Evolutionary conservation across 441 rosid species (phyloP), one percentile per base, ranked within the genome.

Genomic region (Viola pubescens): DNA sequence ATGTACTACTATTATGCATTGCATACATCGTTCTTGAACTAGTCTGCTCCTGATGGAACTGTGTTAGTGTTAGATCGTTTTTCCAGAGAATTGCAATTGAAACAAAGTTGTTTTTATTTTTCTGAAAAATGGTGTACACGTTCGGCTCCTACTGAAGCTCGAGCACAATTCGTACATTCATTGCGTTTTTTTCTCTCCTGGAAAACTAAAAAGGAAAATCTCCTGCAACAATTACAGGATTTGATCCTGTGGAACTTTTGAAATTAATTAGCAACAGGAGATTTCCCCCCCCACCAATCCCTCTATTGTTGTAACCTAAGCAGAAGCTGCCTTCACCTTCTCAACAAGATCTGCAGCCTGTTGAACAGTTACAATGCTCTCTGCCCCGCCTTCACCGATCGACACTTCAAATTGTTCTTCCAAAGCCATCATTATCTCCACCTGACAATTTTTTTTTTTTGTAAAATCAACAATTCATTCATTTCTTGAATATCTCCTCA

Each of bases 361-460:
- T 69, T 80, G 80, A 71, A 82, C 84, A 6, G 87, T 84, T 3
- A 64, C 63, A 37, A 79, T 77, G 70, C 80, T 78, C 68, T 84
- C 81, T 0, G 86, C 90, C 34, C 87, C 87, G 2, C 69, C 73
- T 75, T 80, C 87, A 52, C 90, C 85, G 4, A 84, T 53, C 12
- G 85, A 78, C 62, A 82, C 85, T 3, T 59, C 78, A 7, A 82
- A 82, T 61, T 80, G 82, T 70, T 84, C 90, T 73, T 80, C 86
- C 76, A 84, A 70, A 5, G 90, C 86, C 90, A 84, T 80, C 85
- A 80, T 75, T 53, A 82, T 80, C 59, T 84, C 85, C 49, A 80
- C 89, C 83, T 79, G 68, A 38, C 53, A 26, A 54, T 19, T 26
- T 11, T 12, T 19, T 26, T 11, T 12, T 11, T 9, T 48, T 6